Evolutionary conservation across 2,329 filamentous ascomycete genomes (phyloP).

Genomic region (Neofusicoccum sp.): DNA sequence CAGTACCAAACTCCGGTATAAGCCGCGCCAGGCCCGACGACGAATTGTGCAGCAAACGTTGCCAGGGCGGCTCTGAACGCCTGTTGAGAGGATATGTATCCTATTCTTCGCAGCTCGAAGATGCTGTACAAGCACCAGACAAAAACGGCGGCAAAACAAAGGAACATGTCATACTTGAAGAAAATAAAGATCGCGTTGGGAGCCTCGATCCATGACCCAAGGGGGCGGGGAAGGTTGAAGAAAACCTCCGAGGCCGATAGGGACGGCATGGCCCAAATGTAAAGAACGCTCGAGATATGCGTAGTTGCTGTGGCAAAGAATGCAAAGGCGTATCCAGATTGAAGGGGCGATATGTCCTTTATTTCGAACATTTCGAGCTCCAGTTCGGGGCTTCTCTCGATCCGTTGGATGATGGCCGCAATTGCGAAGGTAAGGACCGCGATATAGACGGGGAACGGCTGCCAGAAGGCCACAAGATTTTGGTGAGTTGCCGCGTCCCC

Average conservation of each 20-base stretch:
- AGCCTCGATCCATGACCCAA: not conserved
- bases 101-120: slow-evolving; percentile 7
- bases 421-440: not conserved
- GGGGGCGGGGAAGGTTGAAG: slow-evolving; percentile 13
- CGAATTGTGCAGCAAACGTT: not conserved
- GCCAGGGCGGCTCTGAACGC: not conserved
- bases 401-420: not conserved
- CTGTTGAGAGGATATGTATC: not conserved
- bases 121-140: slow-evolving; percentile 14
- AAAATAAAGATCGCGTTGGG: not conserved
- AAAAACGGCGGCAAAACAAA: not conserved
- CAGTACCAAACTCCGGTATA: slow-evolving; percentile 18
- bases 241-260: not conserved
- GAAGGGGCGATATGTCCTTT: not conserved
- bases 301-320: not conserved
- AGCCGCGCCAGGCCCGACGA: slow-evolving; percentile 18
- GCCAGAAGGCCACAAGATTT: slow-evolving; percentile 26
- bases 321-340: not conserved
- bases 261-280: not conserved
- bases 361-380: not conserved
- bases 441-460: not conserved
- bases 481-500: slow-evolving; percentile 21
- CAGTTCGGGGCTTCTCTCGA: not conserved
- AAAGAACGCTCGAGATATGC: not conserved
- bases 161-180: slow-evolving; percentile 10